A percentile compares a stretch with the other conserved stretches of the same genome.
phyloP scores from a whole-genome alignment of 768 basidiomycete species.

The Candolleomyces efflorescens region DNA sequence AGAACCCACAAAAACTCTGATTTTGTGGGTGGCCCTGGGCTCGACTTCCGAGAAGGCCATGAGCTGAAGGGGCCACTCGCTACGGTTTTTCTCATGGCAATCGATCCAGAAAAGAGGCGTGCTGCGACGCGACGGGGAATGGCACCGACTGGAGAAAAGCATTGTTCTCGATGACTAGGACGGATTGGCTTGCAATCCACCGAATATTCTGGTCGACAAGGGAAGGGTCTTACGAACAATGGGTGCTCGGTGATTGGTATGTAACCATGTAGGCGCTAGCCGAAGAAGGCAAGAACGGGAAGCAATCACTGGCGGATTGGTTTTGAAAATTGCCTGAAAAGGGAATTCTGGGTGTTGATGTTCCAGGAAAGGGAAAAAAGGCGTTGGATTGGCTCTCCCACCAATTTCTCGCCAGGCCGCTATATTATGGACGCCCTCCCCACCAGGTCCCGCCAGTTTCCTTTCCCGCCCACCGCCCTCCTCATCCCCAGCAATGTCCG shows the following conservation, averaged over 20 bases:
- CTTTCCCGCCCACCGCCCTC: neutral
- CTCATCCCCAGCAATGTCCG: neutral
- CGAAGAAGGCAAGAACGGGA: neutral
- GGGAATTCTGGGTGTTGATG: neutral
- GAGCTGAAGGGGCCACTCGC: neutral
- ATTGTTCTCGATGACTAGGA: neutral
- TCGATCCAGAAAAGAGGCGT: neutral
- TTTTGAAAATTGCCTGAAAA: neutral
- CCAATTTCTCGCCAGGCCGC: neutral
- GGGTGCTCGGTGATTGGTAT: neutral
- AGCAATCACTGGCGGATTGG: conserved; percentile 1
- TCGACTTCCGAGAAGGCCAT: neutral
- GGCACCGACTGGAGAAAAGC: neutral
- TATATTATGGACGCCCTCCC: neutral
- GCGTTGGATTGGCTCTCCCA: neutral
- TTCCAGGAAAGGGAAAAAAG: neutral
- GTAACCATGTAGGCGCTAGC: neutral
- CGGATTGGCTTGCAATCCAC: neutral
- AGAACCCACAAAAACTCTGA: neutral
- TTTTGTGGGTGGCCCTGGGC: neutral
- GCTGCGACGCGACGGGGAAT: neutral
- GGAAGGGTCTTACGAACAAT: neutral
- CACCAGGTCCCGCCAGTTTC: neutral
- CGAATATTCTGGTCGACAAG: neutral
- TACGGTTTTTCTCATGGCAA: neutral